Conservation (phyloP, 257 asterid genomes). For the Paulownia fortunei region DNA sequence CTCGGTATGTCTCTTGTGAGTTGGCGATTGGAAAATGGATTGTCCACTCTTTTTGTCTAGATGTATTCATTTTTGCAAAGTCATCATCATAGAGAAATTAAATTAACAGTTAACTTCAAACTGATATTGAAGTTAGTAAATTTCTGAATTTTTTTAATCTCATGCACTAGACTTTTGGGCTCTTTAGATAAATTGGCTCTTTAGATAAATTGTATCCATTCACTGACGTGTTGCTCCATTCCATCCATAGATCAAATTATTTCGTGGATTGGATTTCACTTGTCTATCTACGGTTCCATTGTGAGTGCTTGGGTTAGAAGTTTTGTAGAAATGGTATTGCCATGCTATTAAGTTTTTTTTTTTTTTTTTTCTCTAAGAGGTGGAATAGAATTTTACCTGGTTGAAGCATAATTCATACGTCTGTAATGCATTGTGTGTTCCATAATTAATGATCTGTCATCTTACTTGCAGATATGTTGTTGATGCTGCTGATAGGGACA, state of each 20-base stretch:
- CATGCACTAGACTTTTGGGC: background rate
- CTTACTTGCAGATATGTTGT: constrained; percentile 69
- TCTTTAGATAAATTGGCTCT: too few species aligned
- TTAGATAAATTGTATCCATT: background rate
- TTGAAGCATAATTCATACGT: background rate
- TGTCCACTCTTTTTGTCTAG: too few species aligned
- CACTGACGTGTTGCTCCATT: too few species aligned
- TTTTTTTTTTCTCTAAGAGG: background rate
- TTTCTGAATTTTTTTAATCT: background rate
- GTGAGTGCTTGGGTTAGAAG: background rate
- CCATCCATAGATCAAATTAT: background rate
- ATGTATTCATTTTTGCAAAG: background rate
- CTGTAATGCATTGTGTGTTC: too few species aligned
- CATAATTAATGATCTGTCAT: background rate
- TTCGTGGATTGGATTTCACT: background rate
- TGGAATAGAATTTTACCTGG: background rate
- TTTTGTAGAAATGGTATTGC: background rate
- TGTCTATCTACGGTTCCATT: background rate
- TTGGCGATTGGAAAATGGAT: too few species aligned
- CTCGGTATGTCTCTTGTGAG: too few species aligned
- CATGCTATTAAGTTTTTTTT: background rate
- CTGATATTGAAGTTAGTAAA: background rate
- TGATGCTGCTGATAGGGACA: constrained; percentile 95
- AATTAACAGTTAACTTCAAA: background rate
- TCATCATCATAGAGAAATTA: background rate